Base-by-base conservation (phyloP, 768 basidiomycete species). In the Tricholoma bakamatsutake region DNA sequence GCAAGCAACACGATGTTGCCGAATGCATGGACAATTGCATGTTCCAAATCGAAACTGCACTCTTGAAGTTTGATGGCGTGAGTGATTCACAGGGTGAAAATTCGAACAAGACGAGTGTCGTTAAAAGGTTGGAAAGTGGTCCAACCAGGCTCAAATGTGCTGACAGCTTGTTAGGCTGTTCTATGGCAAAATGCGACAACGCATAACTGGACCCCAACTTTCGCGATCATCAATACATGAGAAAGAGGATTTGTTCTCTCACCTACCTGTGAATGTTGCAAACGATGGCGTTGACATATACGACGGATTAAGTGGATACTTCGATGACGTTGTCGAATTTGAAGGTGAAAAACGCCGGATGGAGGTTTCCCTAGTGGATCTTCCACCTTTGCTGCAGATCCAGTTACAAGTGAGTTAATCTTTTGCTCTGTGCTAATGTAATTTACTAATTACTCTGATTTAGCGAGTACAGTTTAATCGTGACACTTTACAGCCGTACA, bases 21-120 rank as follows among this genome's bases (percentile, higher is more conserved):
- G 97, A 99, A 71, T 98, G 96, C 71, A 93, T 98, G 88, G 96
- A 98, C 71, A 98, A 98, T 64, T 95, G 95, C 74, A 89, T 99
- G 79, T 97, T 97, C 73, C 97, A 98, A 70, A 93, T 98, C 50
- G 97, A 99, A 70, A 88, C 92, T 4, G 94, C 93, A 1, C 68
- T 93, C 47, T 76, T 93, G 37, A 89, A 89, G 63, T 88, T 93
- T 57, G 82, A 82, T 50, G 78, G 71, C 3, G 63, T 76, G 50
- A 69, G 68, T 55, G 81, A 76, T 8, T 63, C 72, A 40, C 71
- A 71, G 35, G 75, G 67, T 9, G 68, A 72, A 18, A 77, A 74
- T 58, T 76, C 77, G 37, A 83, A 84, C 53, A 84, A 83, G 64
- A 80, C 79, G 0, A 92, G 92, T 58, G 78, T 96, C 9, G 87